Percentiles rank a stretch among this genome's conserved stretches.
phyloP scores from a whole-genome alignment of 2,329 filamentous ascomycete species.

The Phyllosticta ampelicida region DNA sequence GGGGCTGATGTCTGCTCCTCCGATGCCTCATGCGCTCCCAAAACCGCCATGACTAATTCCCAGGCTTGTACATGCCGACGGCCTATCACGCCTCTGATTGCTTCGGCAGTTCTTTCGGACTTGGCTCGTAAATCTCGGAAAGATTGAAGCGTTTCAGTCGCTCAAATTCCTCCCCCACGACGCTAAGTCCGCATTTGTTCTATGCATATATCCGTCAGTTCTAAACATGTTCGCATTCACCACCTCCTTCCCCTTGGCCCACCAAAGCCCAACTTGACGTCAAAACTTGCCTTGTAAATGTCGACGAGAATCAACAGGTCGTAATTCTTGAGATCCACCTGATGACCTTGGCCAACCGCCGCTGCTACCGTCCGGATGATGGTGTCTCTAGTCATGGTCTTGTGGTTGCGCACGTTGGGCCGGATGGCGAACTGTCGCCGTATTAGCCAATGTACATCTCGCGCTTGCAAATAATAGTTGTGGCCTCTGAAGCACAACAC shows the following conservation, averaged over 20 bases:
- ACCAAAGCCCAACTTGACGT: conserved; percentile 7
- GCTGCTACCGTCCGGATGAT: conserved; percentile 63
- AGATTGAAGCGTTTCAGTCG: conserved; percentile 67
- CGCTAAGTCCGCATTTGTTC: conserved; percentile 68
- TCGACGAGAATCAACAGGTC: conserved; percentile 73
- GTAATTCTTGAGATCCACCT: conserved; percentile 65
- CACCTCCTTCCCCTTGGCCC: no score
- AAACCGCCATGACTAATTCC: not conserved
- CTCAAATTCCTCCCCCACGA: conserved; percentile 65
- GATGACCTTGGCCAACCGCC: conserved; percentile 55
- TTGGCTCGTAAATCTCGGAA: conserved; percentile 56
- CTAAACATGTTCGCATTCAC: conserved; percentile 11
- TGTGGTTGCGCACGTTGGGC: conserved; percentile 65
- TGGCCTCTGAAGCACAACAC: not conserved
- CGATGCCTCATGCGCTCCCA: no score
- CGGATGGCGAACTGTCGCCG: conserved; percentile 65
- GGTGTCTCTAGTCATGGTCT: conserved; percentile 52
- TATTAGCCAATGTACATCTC: not conserved
- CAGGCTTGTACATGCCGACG: not conserved
- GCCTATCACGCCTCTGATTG: conserved; percentile 8
- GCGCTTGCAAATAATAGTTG: not conserved
- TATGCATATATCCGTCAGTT: conserved; percentile 25
- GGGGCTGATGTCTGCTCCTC: no score
- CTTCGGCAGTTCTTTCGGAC: conserved; percentile 22
- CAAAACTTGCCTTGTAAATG: conserved; percentile 58